A percentile compares a stretch with the other conserved stretches of the same genome.
These are phyloP conservation scores for Nemania abortiva DNA, from an alignment of 2,329 filamentous ascomycete species.

Conservation along the genomic window DNA sequence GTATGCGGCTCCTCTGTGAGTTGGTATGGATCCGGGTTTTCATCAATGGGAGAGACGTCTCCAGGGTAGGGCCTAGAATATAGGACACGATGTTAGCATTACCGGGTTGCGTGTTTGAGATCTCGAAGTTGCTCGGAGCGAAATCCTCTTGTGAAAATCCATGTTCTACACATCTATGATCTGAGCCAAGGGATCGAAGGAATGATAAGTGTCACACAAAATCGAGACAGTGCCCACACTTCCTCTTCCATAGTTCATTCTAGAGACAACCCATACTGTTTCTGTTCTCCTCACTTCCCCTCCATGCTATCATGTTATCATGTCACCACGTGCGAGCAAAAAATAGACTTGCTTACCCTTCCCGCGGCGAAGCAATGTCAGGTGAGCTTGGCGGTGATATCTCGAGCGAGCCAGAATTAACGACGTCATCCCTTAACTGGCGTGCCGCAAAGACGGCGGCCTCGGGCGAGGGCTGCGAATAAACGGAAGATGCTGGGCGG, in stretches of 20 bases:
- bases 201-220: conserved; percentile 3
- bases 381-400: conserved; percentile 71
- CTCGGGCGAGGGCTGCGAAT: conserved; percentile 67
- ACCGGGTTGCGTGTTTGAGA: conserved; percentile 10
- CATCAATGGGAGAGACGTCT: conserved; percentile 68
- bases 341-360: conserved; percentile 56
- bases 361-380: conserved; percentile 55
- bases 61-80: conserved; percentile 47
- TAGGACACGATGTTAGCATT: conserved; percentile 45
- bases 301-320: background rate
- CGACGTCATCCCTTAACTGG: conserved; percentile 46
- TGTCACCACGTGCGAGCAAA: background rate
- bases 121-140: background rate
- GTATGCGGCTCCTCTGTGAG: conserved; percentile 40
- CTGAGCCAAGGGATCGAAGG: conserved; percentile 1
- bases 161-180: background rate
- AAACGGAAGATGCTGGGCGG: conserved; percentile 70
- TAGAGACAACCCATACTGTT: background rate
- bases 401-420: conserved; percentile 50
- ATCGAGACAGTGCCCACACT: conserved; percentile 3
- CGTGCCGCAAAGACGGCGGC: conserved; percentile 51
- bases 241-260: conserved; percentile 3
- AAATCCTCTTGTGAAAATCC: background rate
- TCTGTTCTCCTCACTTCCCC: background rate
- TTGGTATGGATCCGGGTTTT: conserved; percentile 55